Evolutionary conservation across 441 rosid genomes (phyloP).

Genomic region (Populus hybrid): DNA sequence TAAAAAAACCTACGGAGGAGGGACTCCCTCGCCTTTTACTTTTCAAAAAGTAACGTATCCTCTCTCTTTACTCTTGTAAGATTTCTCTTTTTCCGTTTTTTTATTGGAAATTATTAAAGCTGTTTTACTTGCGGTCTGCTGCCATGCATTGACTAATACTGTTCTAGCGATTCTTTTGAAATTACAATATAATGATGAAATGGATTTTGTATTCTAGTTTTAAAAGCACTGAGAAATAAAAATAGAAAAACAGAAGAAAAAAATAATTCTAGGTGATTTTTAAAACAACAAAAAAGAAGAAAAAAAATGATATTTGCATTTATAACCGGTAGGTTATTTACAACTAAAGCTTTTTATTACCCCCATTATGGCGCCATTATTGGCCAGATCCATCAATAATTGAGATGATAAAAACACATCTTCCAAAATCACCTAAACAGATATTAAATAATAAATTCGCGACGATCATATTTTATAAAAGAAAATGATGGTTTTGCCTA

Average conservation of each 20-base stretch:
- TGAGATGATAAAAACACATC: not conserved
- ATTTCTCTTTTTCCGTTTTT: slow-evolving; percentile 1
- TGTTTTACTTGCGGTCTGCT: not conserved
- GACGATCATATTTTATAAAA: not conserved
- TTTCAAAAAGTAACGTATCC: slow-evolving; percentile 42
- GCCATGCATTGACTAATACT: not conserved
- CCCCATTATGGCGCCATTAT: not conserved
- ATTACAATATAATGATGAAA: too few relatives aligned
- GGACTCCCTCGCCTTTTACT: not conserved
- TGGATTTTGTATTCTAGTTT: too few relatives aligned
- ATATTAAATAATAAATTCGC: not conserved
- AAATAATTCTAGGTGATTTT: too few relatives aligned
- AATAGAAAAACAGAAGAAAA: too few relatives aligned
- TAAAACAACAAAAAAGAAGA: too few relatives aligned
- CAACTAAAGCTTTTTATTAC: not conserved
- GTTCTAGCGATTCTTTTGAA: not conserved
- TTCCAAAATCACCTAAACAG: not conserved
- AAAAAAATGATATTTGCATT: not conserved
- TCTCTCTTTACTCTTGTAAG: slow-evolving; percentile 6
- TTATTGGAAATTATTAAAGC: not conserved
- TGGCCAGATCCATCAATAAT: not conserved
- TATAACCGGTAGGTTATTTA: not conserved
- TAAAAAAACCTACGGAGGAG: not conserved
- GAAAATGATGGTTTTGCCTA: not conserved
- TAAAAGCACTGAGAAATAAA: too few relatives aligned